Conservation (phyloP, 176 grass and related monocot genomes). For the Bolboschoenus planiculmis region DNA sequence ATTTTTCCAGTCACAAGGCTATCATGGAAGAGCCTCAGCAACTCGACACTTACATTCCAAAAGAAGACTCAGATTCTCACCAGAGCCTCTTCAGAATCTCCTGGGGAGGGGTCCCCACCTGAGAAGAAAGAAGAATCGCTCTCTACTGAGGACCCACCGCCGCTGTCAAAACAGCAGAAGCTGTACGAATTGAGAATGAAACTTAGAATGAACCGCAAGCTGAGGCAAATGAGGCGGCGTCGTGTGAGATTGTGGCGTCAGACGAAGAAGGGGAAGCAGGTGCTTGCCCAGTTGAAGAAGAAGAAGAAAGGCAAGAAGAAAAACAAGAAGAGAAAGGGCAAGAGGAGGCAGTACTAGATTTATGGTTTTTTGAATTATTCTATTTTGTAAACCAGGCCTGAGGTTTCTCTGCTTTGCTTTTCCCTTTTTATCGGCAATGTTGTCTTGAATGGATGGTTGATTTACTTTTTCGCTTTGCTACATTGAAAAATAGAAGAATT, state of each 20-base stretch:
- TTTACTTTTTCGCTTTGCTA: constrained; percentile 6
- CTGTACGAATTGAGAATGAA: constrained; percentile 44
- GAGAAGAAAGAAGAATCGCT: constrained; percentile 34
- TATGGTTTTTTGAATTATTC: not conserved
- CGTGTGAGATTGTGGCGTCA: constrained; percentile 59
- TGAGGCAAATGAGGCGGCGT: constrained; percentile 49
- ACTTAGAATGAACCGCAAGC: constrained; percentile 73
- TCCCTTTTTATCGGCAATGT: not conserved
- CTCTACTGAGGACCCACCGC: constrained; percentile 44
- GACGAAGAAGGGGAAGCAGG: constrained; percentile 86
- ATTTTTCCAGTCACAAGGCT: constrained; percentile 46
- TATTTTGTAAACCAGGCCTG: constrained; percentile 5
- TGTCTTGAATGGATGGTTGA: not conserved
- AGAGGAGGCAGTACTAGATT: not conserved
- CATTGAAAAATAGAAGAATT: not conserved
- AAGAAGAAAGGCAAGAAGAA: constrained; percentile 41
- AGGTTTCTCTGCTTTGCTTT: not conserved
- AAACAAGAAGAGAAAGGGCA: constrained; percentile 7
- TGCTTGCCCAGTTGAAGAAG: constrained; percentile 73
- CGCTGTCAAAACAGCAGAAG: constrained; percentile 63
- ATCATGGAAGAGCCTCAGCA: constrained; percentile 33
- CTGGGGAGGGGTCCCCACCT: constrained; percentile 19
- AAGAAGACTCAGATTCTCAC: constrained; percentile 42
- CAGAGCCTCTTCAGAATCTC: constrained; percentile 39
- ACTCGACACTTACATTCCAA: constrained; percentile 11